Evolutionary conservation across 306 rosid species (phyloP).

Genomic region (Malus sieversii): DNA sequence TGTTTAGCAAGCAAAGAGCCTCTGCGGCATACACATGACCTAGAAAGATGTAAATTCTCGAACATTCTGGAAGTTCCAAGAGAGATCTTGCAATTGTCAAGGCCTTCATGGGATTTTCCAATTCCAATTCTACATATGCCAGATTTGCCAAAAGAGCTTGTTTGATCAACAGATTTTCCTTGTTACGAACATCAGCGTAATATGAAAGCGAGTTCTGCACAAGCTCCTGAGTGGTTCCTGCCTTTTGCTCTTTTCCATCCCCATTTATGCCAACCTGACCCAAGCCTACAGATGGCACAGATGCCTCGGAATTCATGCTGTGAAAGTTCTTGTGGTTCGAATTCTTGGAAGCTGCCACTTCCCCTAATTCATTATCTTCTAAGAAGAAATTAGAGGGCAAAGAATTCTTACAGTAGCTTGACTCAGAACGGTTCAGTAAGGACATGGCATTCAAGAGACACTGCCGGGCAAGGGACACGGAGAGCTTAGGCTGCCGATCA

Average conservation of each 20-base stretch:
- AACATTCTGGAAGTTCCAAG: constrained; percentile 76
- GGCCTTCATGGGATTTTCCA: constrained; percentile 77
- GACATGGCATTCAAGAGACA: constrained; percentile 66
- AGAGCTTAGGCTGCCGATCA: constrained; percentile 63
- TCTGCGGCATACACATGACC: constrained; percentile 89
- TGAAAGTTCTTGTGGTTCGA: constrained; percentile 51
- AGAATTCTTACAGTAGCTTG: constrained; percentile 38
- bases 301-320: constrained; percentile 54
- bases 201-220: constrained; percentile 72
- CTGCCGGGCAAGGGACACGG: constrained; percentile 72
- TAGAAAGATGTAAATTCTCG: constrained; percentile 68
- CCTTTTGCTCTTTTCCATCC: constrained; percentile 82
- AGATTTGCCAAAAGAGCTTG: constrained; percentile 84
- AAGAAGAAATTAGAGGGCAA: constrained; percentile 53
- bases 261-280: constrained; percentile 68
- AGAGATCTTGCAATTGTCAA: constrained; percentile 57
- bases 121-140: constrained; percentile 86
- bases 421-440: constrained; percentile 51
- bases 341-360: constrained; percentile 46
- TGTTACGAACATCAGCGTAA: constrained; percentile 58
- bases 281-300: constrained; percentile 42
- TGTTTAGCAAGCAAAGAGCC: constrained; percentile 84
- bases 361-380: constrained; percentile 64
- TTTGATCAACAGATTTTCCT: constrained; percentile 66
- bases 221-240: constrained; percentile 68